Percentiles rank a stretch among this genome's conserved stretches.
These are phyloP conservation scores for Pyrenophora teres DNA, from an alignment of 2,329 filamentous ascomycete genomes.

Conservation along the genomic window DNA sequence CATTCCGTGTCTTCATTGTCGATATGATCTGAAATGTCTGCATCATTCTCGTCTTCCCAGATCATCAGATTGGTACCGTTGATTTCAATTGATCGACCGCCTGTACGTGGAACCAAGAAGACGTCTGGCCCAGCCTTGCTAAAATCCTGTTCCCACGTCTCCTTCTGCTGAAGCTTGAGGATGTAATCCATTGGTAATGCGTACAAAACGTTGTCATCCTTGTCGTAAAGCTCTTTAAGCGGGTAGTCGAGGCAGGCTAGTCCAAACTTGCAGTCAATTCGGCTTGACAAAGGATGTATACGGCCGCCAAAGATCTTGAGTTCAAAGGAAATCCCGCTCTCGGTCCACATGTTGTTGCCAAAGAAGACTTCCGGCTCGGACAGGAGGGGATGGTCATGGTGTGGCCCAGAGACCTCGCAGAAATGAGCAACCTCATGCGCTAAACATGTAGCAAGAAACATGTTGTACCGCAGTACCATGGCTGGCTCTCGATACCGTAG, in stretches of 20 bases:
- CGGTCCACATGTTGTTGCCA: slow-evolving; percentile 48
- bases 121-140: slow-evolving; percentile 23
- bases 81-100: slow-evolving; percentile 44
- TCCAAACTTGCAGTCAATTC: slow-evolving; percentile 48
- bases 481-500: slow-evolving; percentile 46
- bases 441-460: slow-evolving; percentile 47
- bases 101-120: slow-evolving; percentile 48
- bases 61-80: slow-evolving; percentile 48
- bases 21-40: slow-evolving; percentile 46
- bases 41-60: slow-evolving; percentile 48
- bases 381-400: slow-evolving; percentile 42
- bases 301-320: slow-evolving; percentile 47
- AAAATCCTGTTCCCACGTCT: slow-evolving; percentile 46
- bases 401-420: slow-evolving; percentile 46
- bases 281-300: slow-evolving; percentile 45
- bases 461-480: slow-evolving; percentile 49
- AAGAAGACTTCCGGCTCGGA: slow-evolving; percentile 47
- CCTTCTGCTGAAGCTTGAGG: slow-evolving; percentile 44
- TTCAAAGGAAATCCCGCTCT: slow-evolving; percentile 48
- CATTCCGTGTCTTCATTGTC: slow-evolving; percentile 44
- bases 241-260: slow-evolving; percentile 45
- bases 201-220: slow-evolving; percentile 45
- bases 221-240: slow-evolving; percentile 44
- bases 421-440: slow-evolving; percentile 49
- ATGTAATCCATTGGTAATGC: slow-evolving; percentile 49